Percentiles rank a stretch among this genome's conserved stretches.
Conservation (phyloP, 192 early-diverging fungal genomes). For the Coemansia sp. region DNA sequence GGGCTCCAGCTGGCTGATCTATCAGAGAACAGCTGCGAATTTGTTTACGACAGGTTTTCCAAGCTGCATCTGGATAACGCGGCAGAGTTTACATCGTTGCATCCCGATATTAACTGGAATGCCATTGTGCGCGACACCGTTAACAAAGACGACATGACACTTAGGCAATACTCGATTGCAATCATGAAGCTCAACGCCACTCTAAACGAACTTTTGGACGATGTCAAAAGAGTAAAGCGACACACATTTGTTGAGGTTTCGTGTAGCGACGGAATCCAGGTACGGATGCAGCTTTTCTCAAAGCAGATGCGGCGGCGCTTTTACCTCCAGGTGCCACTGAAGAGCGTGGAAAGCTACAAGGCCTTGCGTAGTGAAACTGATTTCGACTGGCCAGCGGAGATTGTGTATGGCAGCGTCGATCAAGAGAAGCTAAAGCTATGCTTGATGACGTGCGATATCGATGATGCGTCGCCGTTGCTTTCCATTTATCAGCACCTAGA, state of each 20-base stretch:
- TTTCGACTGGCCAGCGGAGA: slow-evolving; percentile 43
- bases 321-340: slow-evolving; percentile 38
- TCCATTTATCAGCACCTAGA: slow-evolving; percentile 52
- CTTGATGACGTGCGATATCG: slow-evolving; percentile 23
- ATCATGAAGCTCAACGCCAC: slow-evolving; percentile 46
- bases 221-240: slow-evolving; percentile 35
- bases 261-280: slow-evolving; percentile 36
- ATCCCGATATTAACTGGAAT: slow-evolving; percentile 53
- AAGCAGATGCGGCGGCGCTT: slow-evolving; percentile 39
- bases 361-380: slow-evolving; percentile 21
- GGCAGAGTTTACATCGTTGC: slow-evolving; percentile 49
- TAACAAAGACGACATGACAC: slow-evolving; percentile 8
- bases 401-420: slow-evolving; percentile 42
- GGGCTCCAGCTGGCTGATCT: slow-evolving; percentile 33
- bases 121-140: slow-evolving; percentile 31
- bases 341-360: slow-evolving; percentile 27
- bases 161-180: slow-evolving; percentile 39
- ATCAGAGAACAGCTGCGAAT: slow-evolving; percentile 35
- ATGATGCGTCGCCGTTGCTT: slow-evolving; percentile 24
- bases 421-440: slow-evolving; percentile 16
- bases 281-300: slow-evolving; percentile 50
- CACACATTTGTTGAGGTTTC: slow-evolving; percentile 45
- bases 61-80: slow-evolving; percentile 36
- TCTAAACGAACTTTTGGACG: slow-evolving; percentile 43
- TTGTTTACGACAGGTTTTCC: slow-evolving; percentile 47